Conservation (phyloP, 257 asterid species). For the Jasminum sambac region DNA sequence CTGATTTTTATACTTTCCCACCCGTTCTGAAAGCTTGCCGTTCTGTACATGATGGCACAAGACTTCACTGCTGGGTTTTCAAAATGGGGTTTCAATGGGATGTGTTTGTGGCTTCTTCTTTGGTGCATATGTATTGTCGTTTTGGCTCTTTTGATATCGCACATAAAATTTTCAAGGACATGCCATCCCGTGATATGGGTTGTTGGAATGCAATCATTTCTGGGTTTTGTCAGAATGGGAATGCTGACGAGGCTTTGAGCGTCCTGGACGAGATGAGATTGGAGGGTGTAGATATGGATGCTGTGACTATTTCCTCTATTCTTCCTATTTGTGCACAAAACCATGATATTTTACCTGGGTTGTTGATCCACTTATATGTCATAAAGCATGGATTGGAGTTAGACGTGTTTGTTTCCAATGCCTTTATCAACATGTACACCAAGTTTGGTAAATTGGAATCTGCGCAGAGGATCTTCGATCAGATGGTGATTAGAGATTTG, state of each 20-base stretch:
- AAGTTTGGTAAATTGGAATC: constrained; percentile 34
- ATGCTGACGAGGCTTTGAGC: constrained; percentile 32
- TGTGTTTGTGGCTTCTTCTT: constrained; percentile 47
- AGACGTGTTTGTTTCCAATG: constrained; percentile 3
- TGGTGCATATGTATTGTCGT: constrained; percentile 49
- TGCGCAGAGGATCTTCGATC: constrained; percentile 24
- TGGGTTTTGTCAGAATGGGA: constrained; percentile 53
- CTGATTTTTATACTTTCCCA: constrained; percentile 52
- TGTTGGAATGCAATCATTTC: constrained; percentile 59
- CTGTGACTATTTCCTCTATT: constrained; percentile 16
- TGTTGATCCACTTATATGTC: constrained; percentile 40
- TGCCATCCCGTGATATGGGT: constrained; percentile 54
- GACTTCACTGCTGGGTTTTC: constrained; percentile 38
- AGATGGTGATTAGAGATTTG: constrained; percentile 27
- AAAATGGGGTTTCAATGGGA: constrained; percentile 39
- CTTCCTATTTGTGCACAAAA: constrained; percentile 48
- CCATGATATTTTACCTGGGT: constrained; percentile 32
- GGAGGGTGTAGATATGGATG: constrained; percentile 12
- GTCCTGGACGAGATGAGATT: constrained; percentile 47
- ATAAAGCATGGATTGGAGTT: constrained; percentile 35
- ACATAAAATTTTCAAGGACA: constrained; percentile 29
- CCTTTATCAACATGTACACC: constrained; percentile 42
- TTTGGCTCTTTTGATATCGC: constrained; percentile 2
- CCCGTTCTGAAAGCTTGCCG: constrained; percentile 44
- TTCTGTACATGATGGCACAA: constrained; percentile 36